phyloP scores from a whole-genome alignment of 345 rosid species.

The Dovyalis caffra region DNA sequence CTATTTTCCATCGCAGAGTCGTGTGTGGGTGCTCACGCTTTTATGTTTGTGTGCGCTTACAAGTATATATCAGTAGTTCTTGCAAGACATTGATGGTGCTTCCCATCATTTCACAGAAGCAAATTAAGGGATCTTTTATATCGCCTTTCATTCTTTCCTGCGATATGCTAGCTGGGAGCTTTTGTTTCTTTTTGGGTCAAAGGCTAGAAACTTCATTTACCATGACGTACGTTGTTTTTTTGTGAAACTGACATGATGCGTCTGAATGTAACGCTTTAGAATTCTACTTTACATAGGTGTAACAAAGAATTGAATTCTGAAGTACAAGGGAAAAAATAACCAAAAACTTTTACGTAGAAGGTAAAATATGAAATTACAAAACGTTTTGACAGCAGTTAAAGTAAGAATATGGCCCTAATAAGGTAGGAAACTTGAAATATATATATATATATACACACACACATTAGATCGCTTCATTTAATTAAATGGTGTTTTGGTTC shows the following conservation, averaged over 20 bases:
- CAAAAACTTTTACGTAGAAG: no score
- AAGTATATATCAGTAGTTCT: background rate
- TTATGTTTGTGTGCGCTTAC: background rate
- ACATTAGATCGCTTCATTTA: no score
- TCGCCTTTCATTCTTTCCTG: background rate
- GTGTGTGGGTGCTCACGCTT: no score
- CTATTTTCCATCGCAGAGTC: background rate
- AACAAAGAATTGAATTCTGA: background rate
- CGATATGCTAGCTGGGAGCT: background rate
- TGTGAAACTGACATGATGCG: background rate
- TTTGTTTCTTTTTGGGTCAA: no score
- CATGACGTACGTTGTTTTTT: no score
- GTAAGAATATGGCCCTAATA: no score
- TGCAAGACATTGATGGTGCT: background rate
- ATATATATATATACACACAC: no score
- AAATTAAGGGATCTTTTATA: background rate
- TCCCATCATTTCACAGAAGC: background rate
- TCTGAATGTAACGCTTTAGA: background rate
- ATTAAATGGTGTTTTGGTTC: no score
- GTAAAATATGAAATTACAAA: no score
- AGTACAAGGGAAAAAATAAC: background rate
- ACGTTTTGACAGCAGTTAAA: no score
- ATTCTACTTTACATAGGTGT: background rate
- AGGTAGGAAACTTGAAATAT: no score
- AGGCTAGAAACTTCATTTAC: no score